A percentile compares a stretch with the other conserved stretches of the same genome.
phyloP scores from a whole-genome alignment of 2,329 filamentous ascomycete species.

The Daldinia sp. region DNA sequence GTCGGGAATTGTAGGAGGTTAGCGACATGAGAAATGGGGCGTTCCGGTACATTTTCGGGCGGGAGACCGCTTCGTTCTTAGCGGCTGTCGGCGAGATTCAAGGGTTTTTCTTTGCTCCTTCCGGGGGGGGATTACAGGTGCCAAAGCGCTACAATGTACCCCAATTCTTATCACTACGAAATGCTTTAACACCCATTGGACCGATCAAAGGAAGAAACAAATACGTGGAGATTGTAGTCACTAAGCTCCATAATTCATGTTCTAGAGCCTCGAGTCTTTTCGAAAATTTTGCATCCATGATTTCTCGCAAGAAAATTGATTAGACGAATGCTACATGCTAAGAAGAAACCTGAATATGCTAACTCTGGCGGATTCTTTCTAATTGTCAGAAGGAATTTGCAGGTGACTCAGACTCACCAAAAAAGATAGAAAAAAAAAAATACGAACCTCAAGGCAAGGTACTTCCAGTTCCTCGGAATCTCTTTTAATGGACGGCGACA shows the following conservation, averaged over 20 bases:
- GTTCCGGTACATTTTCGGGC: constrained; percentile 39
- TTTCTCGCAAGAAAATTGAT: background rate
- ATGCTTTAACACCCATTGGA: constrained; percentile 25
- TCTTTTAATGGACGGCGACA: background rate
- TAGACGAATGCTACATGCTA: constrained; percentile 15
- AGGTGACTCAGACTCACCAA: constrained; percentile 34
- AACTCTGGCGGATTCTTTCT: constrained; percentile 11
- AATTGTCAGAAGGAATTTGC: constrained; percentile 4
- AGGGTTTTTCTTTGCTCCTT: constrained; percentile 4
- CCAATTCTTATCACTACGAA: constrained; percentile 19
- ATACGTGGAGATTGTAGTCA: constrained; percentile 26
- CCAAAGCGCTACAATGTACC: background rate
- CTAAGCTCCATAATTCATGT: constrained; percentile 22
- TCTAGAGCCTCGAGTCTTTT: constrained; percentile 22
- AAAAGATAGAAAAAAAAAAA: constrained; percentile 12
- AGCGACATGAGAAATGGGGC: constrained; percentile 23
- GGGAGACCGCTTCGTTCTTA: constrained; percentile 22
- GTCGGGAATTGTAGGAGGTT: constrained; percentile 42
- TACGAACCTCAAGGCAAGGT: background rate
- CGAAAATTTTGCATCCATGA: constrained; percentile 11
- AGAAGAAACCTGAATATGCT: constrained; percentile 7
- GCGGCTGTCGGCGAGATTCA: constrained; percentile 33
- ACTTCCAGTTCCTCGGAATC: background rate
- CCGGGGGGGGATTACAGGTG: background rate
- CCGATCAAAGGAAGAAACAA: constrained; percentile 11